These are phyloP conservation scores for Phytophthora niederhauseri DNA, from an alignment of 352 stramenopile genomes.

Conservation along the genomic window DNA sequence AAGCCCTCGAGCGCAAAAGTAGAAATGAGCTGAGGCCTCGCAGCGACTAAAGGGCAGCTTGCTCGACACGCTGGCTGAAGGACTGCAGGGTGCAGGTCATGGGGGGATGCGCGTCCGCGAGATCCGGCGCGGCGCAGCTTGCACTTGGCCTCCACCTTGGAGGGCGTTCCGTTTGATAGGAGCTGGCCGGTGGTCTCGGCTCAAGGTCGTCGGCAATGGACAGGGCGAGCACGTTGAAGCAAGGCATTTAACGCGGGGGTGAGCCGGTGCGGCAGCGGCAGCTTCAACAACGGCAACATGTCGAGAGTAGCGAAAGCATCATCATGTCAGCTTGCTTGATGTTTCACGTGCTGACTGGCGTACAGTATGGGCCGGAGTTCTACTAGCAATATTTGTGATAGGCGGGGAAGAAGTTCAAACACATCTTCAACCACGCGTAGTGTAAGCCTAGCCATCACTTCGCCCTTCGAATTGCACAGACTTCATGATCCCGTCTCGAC, in stretches of 20 bases:
- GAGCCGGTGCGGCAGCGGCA: neutral
- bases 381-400: conserved; percentile 20
- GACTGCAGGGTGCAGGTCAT: neutral
- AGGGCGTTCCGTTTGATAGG: neutral
- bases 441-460: too few species aligned
- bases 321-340: neutral
- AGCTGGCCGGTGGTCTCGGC: conserved; percentile 15
- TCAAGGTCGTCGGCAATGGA: conserved; percentile 11
- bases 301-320: neutral
- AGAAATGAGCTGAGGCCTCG: conserved; percentile 9
- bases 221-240: conserved; percentile 25
- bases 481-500: neutral
- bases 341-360: conserved; percentile 11
- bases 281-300: neutral
- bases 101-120: neutral
- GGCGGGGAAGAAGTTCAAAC: neutral
- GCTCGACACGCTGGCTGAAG: neutral
- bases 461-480: neutral
- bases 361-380: conserved; percentile 16
- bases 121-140: conserved; percentile 7
- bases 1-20: conserved; percentile 17
- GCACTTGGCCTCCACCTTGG: neutral
- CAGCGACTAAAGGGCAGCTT: neutral
- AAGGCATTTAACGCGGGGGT: conserved; percentile 1
- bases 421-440: conserved; percentile 15